Base-by-base conservation (phyloP, 164 flowering plant genomes). In the Annona squamosa region DNA sequence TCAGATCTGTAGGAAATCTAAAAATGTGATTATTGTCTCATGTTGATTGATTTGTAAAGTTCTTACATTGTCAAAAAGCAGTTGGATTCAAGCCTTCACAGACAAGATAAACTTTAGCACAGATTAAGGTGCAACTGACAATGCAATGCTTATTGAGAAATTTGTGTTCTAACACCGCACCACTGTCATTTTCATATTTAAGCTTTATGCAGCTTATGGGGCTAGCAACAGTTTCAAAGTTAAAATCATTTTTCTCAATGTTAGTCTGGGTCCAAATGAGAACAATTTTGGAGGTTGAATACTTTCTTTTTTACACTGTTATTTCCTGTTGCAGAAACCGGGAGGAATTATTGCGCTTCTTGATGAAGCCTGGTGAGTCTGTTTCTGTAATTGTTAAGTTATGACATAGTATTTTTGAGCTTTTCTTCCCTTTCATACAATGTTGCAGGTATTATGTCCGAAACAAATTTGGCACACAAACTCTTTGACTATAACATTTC, bases 311-410 rank as follows among this genome's bases (percentile, higher is more conserved):
- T 75, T 75, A 46, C 56, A 59, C 68, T 5, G 47, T 42, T 57
- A 66, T 16, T 76, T 73, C 61, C 69, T 73, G 79, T 76, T 86
- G 83, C 89, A 93, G 98, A 93, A 93, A 86, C 97, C 97, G 71
- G 93, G 93, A 65, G 96, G 98, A 52, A 88, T 92, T 68, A 80
- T 92, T 77, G 84, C 96, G 72, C 89, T 92, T 63, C 94, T 92
- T 71, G 98, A 92, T 84, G 98, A 92, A 81, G 93, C 98, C 72
- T 92, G 98, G 98, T 92, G 84, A 52, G 82, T 6, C 44, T 9
- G 5, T 70, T 65, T 73, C 74, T 71, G 75, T 12, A 17, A 57
- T 13, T 26, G 37, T 26, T 26, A 26, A 26, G 37, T 26, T 47
- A 46, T 65, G 37, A 2, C 10, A 18, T 18, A 4, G 72, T 63